A percentile compares a stretch with the other conserved stretches of the same genome.
Conservation (phyloP, 441 rosid species). For the Raphanus hybrid region DNA sequence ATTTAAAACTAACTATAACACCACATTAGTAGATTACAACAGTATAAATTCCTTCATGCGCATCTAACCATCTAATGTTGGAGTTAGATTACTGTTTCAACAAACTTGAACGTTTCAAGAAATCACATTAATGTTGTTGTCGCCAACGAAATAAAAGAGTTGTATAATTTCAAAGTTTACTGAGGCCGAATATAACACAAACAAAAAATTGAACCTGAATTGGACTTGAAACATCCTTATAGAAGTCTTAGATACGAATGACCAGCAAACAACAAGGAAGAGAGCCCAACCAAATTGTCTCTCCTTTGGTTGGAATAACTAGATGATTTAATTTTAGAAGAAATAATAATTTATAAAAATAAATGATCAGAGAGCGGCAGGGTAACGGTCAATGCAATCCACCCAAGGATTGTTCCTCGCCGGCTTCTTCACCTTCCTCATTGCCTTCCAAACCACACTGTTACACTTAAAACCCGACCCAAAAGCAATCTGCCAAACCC, state of each 20-base stretch:
- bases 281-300: slow-evolving; percentile 23
- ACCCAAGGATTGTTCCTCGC: slow-evolving; percentile 74
- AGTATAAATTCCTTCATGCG: not conserved
- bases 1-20: no score
- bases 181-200: slow-evolving; percentile 12
- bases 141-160: not conserved
- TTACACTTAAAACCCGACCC: slow-evolving; percentile 98
- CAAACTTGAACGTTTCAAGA: not conserved
- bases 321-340: slow-evolving; percentile 27
- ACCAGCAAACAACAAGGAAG: slow-evolving; percentile 25
- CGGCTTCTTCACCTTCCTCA: slow-evolving; percentile 71
- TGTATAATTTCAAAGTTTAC: not conserved
- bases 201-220: slow-evolving; percentile 23
- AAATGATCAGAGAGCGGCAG: slow-evolving; percentile 39
- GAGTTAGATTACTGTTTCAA: not conserved
- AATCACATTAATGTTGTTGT: not conserved
- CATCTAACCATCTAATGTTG: not conserved
- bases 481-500: slow-evolving; percentile 87
- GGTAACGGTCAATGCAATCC: slow-evolving; percentile 69
- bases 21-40: no score
- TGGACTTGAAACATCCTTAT: slow-evolving; percentile 18
- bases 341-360: slow-evolving; percentile 7
- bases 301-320: slow-evolving; percentile 26
- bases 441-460: slow-evolving; percentile 81
- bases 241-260: slow-evolving; percentile 29